Conservation (phyloP, 805 yeast genomes). For the Lachancea kluyveri region DNA sequence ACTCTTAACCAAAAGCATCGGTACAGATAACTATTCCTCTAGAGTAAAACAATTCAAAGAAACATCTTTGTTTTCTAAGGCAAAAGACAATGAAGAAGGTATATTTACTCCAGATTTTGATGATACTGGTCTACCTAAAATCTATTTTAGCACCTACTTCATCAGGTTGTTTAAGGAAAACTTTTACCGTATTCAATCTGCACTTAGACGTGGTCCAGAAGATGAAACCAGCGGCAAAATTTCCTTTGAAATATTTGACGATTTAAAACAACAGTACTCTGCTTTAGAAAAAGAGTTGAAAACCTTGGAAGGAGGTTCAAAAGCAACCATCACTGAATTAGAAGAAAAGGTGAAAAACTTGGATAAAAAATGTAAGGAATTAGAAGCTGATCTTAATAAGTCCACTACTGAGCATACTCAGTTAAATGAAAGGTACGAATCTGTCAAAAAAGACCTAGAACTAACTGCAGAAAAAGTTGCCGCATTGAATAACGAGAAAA, state of each 20-base stretch:
- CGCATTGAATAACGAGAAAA: too few species aligned
- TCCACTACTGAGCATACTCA: too few species aligned
- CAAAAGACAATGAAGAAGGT: conserved; percentile 42
- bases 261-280: conserved; percentile 34
- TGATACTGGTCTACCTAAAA: conserved; percentile 81
- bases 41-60: conserved; percentile 71
- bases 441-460: too few species aligned
- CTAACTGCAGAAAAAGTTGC: too few species aligned
- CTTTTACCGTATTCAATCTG: conserved; percentile 56
- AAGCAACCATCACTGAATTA: conserved; percentile 17
- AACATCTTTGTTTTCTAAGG: conserved; percentile 46
- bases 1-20: conserved; percentile 63
- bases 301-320: conserved; percentile 27
- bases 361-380: conserved; percentile 11
- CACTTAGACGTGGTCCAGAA: conserved; percentile 68
- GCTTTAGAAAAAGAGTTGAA: conserved; percentile 28
- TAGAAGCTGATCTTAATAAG: conserved; percentile 5
- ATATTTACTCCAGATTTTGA: conserved; percentile 52
- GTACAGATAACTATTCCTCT: conserved; percentile 71
- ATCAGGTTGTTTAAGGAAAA: conserved; percentile 65
- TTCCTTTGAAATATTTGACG: conserved; percentile 46
- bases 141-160: conserved; percentile 63
- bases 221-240: conserved; percentile 63
- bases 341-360: conserved; percentile 14
- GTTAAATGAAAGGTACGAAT: too few species aligned